These are phyloP conservation scores for Globisporangium yorkense DNA, from an alignment of 352 stramenopile species.

Conservation along the genomic window DNA sequence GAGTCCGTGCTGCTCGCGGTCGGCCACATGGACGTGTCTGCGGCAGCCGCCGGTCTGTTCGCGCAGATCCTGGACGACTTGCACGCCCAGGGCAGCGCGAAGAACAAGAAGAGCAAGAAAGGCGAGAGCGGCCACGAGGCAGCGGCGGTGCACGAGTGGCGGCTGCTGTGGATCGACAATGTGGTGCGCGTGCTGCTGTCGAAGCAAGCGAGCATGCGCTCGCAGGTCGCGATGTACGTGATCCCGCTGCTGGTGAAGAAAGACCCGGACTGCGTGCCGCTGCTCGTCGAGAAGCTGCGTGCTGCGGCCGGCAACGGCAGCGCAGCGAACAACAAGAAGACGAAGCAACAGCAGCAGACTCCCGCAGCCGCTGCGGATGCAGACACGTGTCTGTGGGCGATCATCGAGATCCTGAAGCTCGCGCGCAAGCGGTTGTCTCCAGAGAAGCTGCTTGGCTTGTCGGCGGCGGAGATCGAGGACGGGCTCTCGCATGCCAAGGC, in stretches of 20 bases:
- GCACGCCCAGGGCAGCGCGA: neutral
- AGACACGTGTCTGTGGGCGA: constrained; percentile 57
- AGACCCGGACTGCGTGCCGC: constrained; percentile 42
- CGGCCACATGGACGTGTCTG: constrained; percentile 66
- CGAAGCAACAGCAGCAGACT: neutral
- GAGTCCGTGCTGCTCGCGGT: constrained; percentile 52
- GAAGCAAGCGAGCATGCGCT: constrained; percentile 40
- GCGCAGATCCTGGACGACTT: constrained; percentile 57
- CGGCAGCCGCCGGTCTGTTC: constrained; percentile 64
- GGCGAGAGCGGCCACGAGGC: neutral
- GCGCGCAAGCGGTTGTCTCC: constrained; percentile 60
- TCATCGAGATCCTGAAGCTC: constrained; percentile 77
- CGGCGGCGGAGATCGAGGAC: constrained; percentile 39
- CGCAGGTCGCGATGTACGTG: constrained; percentile 68
- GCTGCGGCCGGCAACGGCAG: neutral
- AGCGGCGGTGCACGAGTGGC: constrained; percentile 29
- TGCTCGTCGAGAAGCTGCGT: constrained; percentile 49
- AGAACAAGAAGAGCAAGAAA: constrained; percentile 16
- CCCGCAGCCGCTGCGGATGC: constrained; percentile 5
- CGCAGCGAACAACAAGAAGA: constrained; percentile 3
- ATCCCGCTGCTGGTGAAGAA: constrained; percentile 70
- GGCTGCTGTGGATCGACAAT: constrained; percentile 47
- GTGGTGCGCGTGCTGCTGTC: constrained; percentile 52
- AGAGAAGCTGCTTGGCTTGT: constrained; percentile 49
- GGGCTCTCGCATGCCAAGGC: constrained; percentile 47